A percentile compares a stretch with the other conserved stretches of the same genome.
Evolutionary conservation across 495 filamentous ascomycete species (phyloP).

Genomic region (Neurospora cerealis): DNA sequence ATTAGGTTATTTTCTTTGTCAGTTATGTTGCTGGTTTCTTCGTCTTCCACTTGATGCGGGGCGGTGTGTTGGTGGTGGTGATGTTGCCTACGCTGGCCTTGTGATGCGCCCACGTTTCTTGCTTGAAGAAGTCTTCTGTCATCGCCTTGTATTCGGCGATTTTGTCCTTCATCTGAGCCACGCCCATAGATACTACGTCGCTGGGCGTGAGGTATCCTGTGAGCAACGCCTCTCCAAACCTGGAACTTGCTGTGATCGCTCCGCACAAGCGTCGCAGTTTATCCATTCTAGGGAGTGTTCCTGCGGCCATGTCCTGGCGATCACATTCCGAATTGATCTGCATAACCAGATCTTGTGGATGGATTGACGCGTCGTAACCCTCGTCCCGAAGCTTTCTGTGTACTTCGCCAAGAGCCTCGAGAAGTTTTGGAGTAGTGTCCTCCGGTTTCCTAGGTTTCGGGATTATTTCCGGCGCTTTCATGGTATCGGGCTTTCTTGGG

Average conservation of each 20-base stretch:
- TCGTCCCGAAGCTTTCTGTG: not conserved
- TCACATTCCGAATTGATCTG: not conserved
- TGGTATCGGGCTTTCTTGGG: not conserved
- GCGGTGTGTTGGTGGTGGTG: not conserved
- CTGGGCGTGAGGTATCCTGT: slow-evolving; percentile 9
- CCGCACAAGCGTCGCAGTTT: slow-evolving; percentile 5
- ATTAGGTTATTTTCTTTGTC: not conserved
- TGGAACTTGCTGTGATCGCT: not conserved
- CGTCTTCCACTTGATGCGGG: not conserved
- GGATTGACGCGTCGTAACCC: not conserved
- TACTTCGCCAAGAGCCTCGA: not conserved
- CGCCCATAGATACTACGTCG: slow-evolving; percentile 2
- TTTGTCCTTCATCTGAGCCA: slow-evolving; percentile 6
- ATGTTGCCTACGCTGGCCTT: slow-evolving; percentile 9
- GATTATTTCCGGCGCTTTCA: not conserved
- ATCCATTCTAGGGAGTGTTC: slow-evolving; percentile 9
- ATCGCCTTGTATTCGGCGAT: not conserved
- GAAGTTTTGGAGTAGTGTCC: not conserved
- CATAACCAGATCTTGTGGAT: not conserved
- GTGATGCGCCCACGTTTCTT: slow-evolving; percentile 8
- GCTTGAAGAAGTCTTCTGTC: slow-evolving; percentile 7
- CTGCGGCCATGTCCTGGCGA: not conserved
- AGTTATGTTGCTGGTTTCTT: not conserved
- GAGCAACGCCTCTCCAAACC: slow-evolving; percentile 19
- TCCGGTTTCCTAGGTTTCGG: not conserved